phyloP scores from a whole-genome alignment of 495 filamentous ascomycete genomes.

The Annulohypoxylon maeteangense region DNA sequence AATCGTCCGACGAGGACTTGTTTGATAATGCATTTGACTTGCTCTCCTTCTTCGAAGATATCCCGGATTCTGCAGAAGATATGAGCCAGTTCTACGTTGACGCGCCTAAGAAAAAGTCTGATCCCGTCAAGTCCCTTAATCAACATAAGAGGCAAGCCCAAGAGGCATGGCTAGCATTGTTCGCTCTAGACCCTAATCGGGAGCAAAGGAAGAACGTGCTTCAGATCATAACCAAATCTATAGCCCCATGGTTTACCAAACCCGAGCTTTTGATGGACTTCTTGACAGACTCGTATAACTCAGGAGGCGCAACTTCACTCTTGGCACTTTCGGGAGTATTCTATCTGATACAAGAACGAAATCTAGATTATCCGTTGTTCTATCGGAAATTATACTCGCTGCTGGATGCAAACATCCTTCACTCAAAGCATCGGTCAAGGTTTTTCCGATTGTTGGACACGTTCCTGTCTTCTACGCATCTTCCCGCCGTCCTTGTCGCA shows the following conservation, averaged over 20 bases:
- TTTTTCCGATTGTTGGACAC: slow-evolving; percentile 94
- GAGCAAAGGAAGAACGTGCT: slow-evolving; percentile 85
- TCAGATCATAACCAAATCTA: slow-evolving; percentile 74
- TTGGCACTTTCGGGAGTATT: slow-evolving; percentile 93
- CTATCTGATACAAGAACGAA: slow-evolving; percentile 90
- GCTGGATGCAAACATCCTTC: slow-evolving; percentile 82
- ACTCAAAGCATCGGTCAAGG: slow-evolving; percentile 90
- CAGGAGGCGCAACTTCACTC: slow-evolving; percentile 84
- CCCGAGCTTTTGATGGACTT: slow-evolving; percentile 97
- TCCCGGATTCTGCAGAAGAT: slow-evolving; percentile 69
- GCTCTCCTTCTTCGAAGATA: slow-evolving; percentile 71
- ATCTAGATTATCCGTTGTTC: slow-evolving; percentile 96
- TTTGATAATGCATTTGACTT: slow-evolving; percentile 70
- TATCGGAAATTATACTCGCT: slow-evolving; percentile 93
- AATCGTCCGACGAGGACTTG: slow-evolving; percentile 52
- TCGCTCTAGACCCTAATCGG: slow-evolving; percentile 71
- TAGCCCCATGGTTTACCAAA: slow-evolving; percentile 87
- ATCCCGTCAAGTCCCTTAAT: slow-evolving; percentile 62
- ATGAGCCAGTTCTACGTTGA: slow-evolving; percentile 73
- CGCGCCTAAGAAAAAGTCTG: slow-evolving; percentile 62
- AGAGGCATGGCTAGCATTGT: slow-evolving; percentile 82
- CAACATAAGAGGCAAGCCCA: slow-evolving; percentile 80
- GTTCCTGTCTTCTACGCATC: slow-evolving; percentile 91
- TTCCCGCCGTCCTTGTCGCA: slow-evolving; percentile 88
- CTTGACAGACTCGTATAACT: slow-evolving; percentile 88